A percentile compares a stretch with the other conserved stretches of the same genome.
Conservation (phyloP, 208 protist genomes). For the Pavlovales sp. region DNA sequence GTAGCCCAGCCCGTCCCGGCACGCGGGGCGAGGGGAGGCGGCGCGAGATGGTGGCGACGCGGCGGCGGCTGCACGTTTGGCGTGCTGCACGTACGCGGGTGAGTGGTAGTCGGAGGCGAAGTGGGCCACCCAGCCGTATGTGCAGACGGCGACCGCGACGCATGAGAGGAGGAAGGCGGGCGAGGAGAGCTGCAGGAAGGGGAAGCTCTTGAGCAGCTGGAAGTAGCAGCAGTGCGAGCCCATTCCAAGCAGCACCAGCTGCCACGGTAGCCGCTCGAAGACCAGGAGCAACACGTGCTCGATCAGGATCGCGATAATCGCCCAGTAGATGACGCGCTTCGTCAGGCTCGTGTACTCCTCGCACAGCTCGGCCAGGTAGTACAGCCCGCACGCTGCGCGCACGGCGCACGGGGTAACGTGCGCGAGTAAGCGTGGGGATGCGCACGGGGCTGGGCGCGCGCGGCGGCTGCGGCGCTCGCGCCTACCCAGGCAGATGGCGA, state of each 20-base stretch:
- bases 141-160: neutral
- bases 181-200: conserved; percentile 9
- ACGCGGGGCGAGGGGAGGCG: too few species aligned
- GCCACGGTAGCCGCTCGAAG: conserved; percentile 17
- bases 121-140: neutral
- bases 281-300: conserved; percentile 10
- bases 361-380: conserved; percentile 35
- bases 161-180: conserved; percentile 6
- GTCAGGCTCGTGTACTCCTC: conserved; percentile 34
- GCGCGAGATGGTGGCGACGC: too few species aligned
- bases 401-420: too few species aligned
- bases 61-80: too few species aligned
- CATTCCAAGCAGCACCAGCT: neutral
- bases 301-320: neutral
- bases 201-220: conserved; percentile 6
- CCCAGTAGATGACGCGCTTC: neutral
- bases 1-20: too few species aligned
- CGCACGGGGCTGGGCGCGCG: too few species aligned
- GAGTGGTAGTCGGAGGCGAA: conserved; percentile 18
- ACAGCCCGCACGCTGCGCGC: conserved; percentile 25
- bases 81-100: too few species aligned
- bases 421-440: too few species aligned
- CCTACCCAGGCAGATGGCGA: conserved; percentile 39
- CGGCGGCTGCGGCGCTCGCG: neutral
- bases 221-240: conserved; percentile 13